Evolutionary conservation across 257 asterid genomes (phyloP), one percentile per base, ranked within the genome.

Genomic region (Nicotiana tabacum): DNA sequence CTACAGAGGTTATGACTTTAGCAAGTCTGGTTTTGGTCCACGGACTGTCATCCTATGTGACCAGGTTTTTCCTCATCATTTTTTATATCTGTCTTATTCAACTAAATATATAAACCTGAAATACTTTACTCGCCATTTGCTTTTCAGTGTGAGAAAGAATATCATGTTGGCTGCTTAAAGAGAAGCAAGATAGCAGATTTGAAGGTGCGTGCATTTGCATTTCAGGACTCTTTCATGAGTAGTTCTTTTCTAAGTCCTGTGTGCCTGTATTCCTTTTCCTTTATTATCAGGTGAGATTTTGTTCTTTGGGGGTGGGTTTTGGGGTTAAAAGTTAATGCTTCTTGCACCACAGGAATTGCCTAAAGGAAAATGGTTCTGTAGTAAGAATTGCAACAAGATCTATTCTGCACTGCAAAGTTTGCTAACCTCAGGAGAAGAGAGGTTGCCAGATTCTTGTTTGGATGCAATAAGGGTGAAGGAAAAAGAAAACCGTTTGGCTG

Each of bases 21-120:
- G 99, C 89, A 93, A 93, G 88, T 87, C 98, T 82, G 99, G 99
- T 83, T 96, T 96, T 92, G 99, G 99, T 82, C 99, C 99, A 64
- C 98, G 98, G 65, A 96, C 99, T 46, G 99, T 96, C 85, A 93
- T 96, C 87, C 89, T 94, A 51, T 96, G 99, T 83, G 97, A 94
- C 84, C 99, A 96, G 99, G 99, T 94, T 86, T 82, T 88, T 83
- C 80, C 83, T 85, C 78, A 37, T 79, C 85, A 81, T 79, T 78
- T 65, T 33, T 84, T 6, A 24, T 70, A 35, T 66, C 32, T 81
- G 62, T 74, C 74, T 48, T 69, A 29, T 48, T 81, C 66, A 72
- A 69, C 39, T n/a, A 29, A 82, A 64, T 62, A 60, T 9, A 29
- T 57, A 66, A 43, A 51, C 57, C 83, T n/a, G 74, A 80, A 81